Conservation (phyloP, 2,329 filamentous ascomycete genomes). For the Monilinia vaccinii-corymbosi region DNA sequence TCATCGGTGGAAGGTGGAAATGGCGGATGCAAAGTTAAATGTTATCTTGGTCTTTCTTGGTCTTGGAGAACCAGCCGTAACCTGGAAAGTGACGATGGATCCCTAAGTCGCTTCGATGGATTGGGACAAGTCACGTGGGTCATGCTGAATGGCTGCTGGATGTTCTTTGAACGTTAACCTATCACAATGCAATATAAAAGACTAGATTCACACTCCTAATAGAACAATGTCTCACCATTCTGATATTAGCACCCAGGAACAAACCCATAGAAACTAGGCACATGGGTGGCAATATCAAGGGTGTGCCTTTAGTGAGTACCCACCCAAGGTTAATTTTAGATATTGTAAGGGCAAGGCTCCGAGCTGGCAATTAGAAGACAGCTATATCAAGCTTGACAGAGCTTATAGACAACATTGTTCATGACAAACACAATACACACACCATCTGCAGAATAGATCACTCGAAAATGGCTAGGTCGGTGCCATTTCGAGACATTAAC, state of each 20-base stretch:
- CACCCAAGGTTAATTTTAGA: conserved; percentile 7
- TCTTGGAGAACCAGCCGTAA: conserved; percentile 5
- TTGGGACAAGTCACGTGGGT: conserved; percentile 2
- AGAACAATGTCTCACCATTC: no score
- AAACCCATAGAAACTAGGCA: neutral
- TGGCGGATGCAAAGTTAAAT: neutral
- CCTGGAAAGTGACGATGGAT: conserved; percentile 10
- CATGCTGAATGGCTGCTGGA: neutral
- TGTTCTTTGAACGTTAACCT: neutral
- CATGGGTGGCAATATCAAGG: neutral
- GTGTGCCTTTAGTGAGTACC: neutral
- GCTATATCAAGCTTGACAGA: conserved; percentile 5
- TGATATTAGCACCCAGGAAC: neutral
- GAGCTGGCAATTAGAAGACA: conserved; percentile 8
- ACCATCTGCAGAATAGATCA: neutral
- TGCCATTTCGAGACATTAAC: conserved; percentile 94
- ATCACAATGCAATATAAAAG: neutral
- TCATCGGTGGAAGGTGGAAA: neutral
- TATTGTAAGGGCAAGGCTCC: neutral
- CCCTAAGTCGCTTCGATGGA: conserved; percentile 5
- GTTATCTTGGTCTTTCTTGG: conserved; percentile 10
- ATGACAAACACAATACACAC: neutral
- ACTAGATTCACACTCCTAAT: neutral
- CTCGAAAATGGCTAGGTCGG: conserved; percentile 38
- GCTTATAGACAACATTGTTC: neutral